Conservation (phyloP, 352 stramenopile genomes). For the Phytophthora rubi region DNA sequence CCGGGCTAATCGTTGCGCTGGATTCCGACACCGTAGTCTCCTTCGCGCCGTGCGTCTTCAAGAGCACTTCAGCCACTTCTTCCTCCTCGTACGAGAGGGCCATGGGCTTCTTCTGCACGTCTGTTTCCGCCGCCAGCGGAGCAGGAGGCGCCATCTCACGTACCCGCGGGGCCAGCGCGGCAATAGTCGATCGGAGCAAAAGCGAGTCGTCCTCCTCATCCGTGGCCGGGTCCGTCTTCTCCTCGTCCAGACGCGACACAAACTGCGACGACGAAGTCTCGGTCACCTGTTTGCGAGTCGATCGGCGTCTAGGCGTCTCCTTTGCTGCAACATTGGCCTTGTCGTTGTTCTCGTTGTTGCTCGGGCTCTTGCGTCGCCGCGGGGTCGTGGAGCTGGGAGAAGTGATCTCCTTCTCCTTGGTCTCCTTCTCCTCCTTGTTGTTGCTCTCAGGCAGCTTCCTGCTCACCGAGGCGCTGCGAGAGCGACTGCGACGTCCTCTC, state of each 20-base stretch:
- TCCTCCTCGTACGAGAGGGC: slow-evolving; percentile 64
- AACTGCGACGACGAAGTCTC: slow-evolving; percentile 43
- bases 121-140: slow-evolving; percentile 14
- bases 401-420: slow-evolving; percentile 12
- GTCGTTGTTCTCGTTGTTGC: slow-evolving; percentile 22
- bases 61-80: slow-evolving; percentile 37
- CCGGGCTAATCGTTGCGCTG: slow-evolving; percentile 12
- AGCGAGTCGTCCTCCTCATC: slow-evolving; percentile 61
- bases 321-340: slow-evolving; percentile 20
- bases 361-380: slow-evolving; percentile 28
- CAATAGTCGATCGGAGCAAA: slow-evolving; percentile 58
- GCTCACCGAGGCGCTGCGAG: slow-evolving; percentile 64
- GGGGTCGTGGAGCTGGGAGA: slow-evolving; percentile 10
- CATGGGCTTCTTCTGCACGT: slow-evolving; percentile 43
- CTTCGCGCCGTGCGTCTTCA: slow-evolving; percentile 22
- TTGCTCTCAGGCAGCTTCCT: slow-evolving; percentile 37
- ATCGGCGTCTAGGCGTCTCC: slow-evolving; percentile 27
- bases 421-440: slow-evolving; percentile 27
- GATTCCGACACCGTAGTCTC: slow-evolving; percentile 5
- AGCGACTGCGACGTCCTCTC: slow-evolving; percentile 52
- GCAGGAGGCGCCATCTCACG: slow-evolving; percentile 28
- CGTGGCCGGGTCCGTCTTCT: slow-evolving; percentile 28
- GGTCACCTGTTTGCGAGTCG: slow-evolving; percentile 21
- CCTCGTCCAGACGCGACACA: slow-evolving; percentile 41
- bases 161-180: slow-evolving; percentile 43